Evolutionary conservation across 176 grass and related monocot genomes (phyloP), one percentile per base, ranked within the genome.

Genomic region (Zoysia japonica): DNA sequence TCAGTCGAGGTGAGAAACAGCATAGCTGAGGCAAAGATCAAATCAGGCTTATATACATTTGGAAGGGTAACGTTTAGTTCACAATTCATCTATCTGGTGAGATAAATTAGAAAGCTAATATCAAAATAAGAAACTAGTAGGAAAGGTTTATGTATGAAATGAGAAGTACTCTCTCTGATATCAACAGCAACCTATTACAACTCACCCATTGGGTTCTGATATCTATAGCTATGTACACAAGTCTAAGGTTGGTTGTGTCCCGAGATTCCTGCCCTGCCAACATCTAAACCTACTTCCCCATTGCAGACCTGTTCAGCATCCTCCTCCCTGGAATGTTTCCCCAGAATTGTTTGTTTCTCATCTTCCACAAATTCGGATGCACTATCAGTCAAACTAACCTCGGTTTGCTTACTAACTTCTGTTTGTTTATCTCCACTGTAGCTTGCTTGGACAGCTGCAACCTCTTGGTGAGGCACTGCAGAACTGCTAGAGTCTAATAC

Each of bases 201-300:
- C 42, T 72, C 77, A 59, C 14, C n/a, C 66, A 36, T 9, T 61
- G 50, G 87, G 77, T 77, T 71, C n/a, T 7, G 28, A 54, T 89
- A 78, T 78, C 83, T 85, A 85, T 89, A 85, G 51, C 78, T 89
- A 89, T 89, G 60, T 81, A 89, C 82, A 85, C 10, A 36, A 71
- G 17, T 71, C 72, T 80, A 78, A 85, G 43, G 61, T 72, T 52
- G 82, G 75, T 19, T 12, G n/a, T 39, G 37, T 12, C 49, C 82
- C 82, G 81, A 82, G 74, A 78, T 65, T 83, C 75, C 86, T 12
- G 55, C 67, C 62, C 71, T 20, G 59, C 74, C 83, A 85, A 78
- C 77, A 78, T 85, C 85, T 91, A 87, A 10, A 44, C 77, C 81
- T 81, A 65, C 75, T 61, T 88, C 79, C 47, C 67, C 71, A 2